Evolutionary conservation across 768 basidiomycete genomes (phyloP).

Genomic region (Antrodiella citrinella): DNA sequence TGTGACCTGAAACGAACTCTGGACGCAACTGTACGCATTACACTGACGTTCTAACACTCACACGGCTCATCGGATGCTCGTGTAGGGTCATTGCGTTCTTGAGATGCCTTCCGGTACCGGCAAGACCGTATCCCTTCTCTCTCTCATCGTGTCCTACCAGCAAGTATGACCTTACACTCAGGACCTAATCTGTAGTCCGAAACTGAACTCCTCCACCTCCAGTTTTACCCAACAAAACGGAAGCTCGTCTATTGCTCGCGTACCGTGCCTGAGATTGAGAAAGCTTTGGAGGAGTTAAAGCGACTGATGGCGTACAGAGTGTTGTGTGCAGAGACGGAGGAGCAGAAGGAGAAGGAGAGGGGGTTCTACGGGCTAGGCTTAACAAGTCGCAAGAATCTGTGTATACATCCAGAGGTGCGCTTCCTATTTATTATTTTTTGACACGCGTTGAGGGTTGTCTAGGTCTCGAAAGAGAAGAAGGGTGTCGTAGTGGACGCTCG

Average conservation of each 20-base stretch:
- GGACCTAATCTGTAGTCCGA: background rate
- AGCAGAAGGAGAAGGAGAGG: constrained; percentile 68
- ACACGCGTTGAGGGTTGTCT: background rate
- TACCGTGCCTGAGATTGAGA: constrained; percentile 99
- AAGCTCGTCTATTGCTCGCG: constrained; percentile 99
- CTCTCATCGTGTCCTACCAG: constrained; percentile 95
- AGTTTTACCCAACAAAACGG: constrained; percentile 89
- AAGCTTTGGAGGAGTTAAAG: constrained; percentile 92
- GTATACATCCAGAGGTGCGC: constrained; percentile 86
- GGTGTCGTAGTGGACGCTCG: constrained; percentile 95
- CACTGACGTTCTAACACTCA: constrained; percentile 1
- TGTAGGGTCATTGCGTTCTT: constrained; percentile 94
- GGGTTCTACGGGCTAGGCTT: constrained; percentile 85
- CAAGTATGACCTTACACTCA: constrained; percentile 42
- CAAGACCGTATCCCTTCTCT: constrained; percentile 94
- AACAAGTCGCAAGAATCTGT: constrained; percentile 93
- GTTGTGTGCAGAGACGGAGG: constrained; percentile 61
- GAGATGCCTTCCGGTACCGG: constrained; percentile 99
- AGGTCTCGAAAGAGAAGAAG: constrained; percentile 98
- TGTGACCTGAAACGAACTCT: constrained; percentile 95
- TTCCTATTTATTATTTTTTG: background rate
- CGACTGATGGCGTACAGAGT: constrained; percentile 86
- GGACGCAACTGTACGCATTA: constrained; percentile 73
- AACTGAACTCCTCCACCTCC: constrained; percentile 12
- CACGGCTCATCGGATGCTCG: background rate